phyloP scores from a whole-genome alignment of 306 rosid genomes.

The Lagenaria siceraria region DNA sequence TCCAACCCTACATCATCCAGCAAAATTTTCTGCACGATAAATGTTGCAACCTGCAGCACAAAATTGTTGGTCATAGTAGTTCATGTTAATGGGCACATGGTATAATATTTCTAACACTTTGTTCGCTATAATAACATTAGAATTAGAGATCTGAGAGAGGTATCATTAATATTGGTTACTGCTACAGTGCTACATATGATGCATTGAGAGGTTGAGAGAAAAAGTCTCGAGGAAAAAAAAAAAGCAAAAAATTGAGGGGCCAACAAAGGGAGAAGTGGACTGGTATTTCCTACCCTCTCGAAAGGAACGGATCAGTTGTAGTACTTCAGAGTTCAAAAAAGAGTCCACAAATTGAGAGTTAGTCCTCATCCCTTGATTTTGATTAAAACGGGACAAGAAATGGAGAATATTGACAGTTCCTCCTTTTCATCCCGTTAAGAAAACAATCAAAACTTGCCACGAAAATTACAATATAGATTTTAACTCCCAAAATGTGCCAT shows the following conservation, averaged over 20 bases:
- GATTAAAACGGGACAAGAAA: background rate
- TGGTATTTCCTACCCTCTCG: background rate
- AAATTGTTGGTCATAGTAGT: slow-evolving; percentile 18
- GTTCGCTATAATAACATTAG: background rate
- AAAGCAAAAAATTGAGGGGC: background rate
- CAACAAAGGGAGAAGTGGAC: background rate
- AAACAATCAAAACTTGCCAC: background rate
- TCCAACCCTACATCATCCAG: slow-evolving; percentile 69
- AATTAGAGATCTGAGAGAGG: background rate
- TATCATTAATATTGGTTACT: background rate
- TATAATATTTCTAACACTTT: background rate
- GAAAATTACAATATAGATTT: background rate
- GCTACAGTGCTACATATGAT: background rate
- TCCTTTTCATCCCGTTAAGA: background rate
- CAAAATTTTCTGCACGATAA: slow-evolving; percentile 58
- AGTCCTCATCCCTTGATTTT: background rate
- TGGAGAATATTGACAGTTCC: background rate
- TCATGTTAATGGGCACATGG: background rate
- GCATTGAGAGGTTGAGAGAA: background rate
- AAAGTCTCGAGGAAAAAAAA: background rate
- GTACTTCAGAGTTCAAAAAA: background rate
- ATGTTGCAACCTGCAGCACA: slow-evolving; percentile 55
- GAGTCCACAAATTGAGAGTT: background rate
- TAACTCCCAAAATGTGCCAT: background rate
- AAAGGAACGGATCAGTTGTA: background rate